phyloP scores from a whole-genome alignment of 805 yeast species.

The Candida hispaniensis region DNA sequence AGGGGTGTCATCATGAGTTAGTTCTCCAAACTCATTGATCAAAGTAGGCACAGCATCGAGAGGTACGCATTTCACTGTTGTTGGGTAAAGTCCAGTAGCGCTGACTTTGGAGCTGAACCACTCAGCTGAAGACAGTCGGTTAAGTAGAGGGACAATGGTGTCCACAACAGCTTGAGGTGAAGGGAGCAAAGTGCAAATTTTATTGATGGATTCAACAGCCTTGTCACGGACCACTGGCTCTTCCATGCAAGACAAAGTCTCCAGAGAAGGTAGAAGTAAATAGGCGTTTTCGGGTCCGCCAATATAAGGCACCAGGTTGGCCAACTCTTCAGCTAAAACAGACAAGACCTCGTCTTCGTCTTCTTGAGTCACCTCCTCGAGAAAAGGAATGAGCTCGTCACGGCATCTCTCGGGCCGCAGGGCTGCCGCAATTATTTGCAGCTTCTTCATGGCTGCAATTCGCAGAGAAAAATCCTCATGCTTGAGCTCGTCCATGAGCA shows the following conservation, averaged over 20 bases:
- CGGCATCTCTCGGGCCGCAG: conserved; percentile 90
- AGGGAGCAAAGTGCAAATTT: conserved; percentile 38
- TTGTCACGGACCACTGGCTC: conserved; percentile 94
- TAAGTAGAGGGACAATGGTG: conserved; percentile 59
- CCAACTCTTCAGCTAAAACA: conserved; percentile 82
- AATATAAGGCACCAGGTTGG: conserved; percentile 73
- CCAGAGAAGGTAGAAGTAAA: conserved; percentile 52
- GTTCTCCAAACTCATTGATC: conserved; percentile 53
- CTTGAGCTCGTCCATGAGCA: conserved; percentile 91
- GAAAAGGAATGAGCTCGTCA: conserved; percentile 77
- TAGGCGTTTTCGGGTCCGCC: conserved; percentile 70
- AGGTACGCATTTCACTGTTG: conserved; percentile 44
- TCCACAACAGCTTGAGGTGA: conserved; percentile 26
- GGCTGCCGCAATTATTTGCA: conserved; percentile 91
- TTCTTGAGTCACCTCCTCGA: conserved; percentile 58
- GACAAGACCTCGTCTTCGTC: conserved; percentile 98
- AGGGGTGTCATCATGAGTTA: conserved; percentile 86
- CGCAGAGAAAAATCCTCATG: conserved; percentile 93
- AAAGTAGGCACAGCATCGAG: conserved; percentile 41
- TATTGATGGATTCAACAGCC: conserved; percentile 78
- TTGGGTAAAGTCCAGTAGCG: conserved; percentile 75
- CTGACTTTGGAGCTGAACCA: conserved; percentile 95
- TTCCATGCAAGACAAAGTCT: conserved; percentile 80
- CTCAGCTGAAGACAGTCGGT: conserved; percentile 69
- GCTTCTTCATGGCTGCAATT: conserved; percentile 86